Base-by-base conservation (phyloP, 169 alveolate genomes). In the Eimeria sp. region DNA sequence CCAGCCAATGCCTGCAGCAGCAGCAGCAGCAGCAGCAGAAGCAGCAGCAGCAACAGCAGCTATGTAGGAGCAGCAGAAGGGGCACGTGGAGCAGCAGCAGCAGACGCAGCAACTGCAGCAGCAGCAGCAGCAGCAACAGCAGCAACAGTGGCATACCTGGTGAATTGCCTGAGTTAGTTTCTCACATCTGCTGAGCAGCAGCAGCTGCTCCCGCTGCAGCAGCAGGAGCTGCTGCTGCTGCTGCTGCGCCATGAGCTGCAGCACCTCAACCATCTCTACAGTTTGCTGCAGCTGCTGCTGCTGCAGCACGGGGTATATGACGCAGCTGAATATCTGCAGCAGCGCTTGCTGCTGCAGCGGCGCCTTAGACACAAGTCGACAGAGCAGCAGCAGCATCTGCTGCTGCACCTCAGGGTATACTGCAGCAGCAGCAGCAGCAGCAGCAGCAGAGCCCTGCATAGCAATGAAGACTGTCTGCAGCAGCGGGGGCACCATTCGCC, bases 261-360 rank as follows among this genome's bases (percentile, higher is more conserved):
- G 89, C 66, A 54, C 71, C 89, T 80, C 89, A 9, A 80, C 89
- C 25, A 62, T 62, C 89, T 80, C 72, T 6, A 80, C 30, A 8
- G 72, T 80, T 62, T 80, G 89, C 89, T 54, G 89, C 37, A 20
- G 66, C 72, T 80, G 89, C 89, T 54, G 89, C 89, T 49, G 89
- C 66, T 25, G 43, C 89, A 80, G 71, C 89, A 80, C 71, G 10
- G 89, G 89, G 72, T 52, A 72, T 72, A 80, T 43, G 13, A 80
- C 25, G 71, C 89, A 80, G 89, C 89, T 80, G 30, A 80, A 25
- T 27, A 54, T 46, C 46, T 62, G 89, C 66, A 80, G 89, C 89
- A 80, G 89, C 89, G 89, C 89, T 52, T 80, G 89, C 72, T 80
- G 89, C 89, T 80, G 89, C 66, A 80, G 89, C 49, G 89, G 89